phyloP scores from a whole-genome alignment of 306 rosid genomes.

The Arachis stenosperma region DNA sequence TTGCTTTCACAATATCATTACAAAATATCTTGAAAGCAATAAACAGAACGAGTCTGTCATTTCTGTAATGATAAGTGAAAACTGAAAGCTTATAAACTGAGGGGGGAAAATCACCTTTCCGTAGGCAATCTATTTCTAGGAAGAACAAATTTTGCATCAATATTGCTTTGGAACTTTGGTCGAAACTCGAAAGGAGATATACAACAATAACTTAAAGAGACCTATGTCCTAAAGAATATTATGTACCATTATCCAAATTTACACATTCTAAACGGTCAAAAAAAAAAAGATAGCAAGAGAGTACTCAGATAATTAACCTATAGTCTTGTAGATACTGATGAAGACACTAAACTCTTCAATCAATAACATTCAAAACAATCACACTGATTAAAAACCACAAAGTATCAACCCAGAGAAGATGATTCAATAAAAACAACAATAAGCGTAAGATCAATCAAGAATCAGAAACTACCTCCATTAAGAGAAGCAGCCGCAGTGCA shows the following conservation, averaged over 20 bases:
- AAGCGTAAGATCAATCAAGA: slow-evolving; percentile 21
- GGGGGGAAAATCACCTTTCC: too few species aligned
- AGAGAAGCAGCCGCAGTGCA: slow-evolving; percentile 69
- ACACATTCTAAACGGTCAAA: background rate
- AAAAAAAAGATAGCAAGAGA: too few species aligned
- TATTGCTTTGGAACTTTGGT: too few species aligned
- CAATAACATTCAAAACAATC: slow-evolving; percentile 6
- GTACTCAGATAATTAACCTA: background rate
- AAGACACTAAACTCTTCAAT: background rate
- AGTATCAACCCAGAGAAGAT: background rate
- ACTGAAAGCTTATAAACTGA: too few species aligned
- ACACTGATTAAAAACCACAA: background rate
- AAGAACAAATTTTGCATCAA: too few species aligned
- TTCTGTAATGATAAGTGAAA: background rate
- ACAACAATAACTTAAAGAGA: slow-evolving; percentile 17
- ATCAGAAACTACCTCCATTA: slow-evolving; percentile 65
- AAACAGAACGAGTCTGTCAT: background rate
- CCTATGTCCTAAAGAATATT: background rate
- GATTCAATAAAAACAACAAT: background rate
- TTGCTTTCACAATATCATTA: background rate
- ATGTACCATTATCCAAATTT: slow-evolving; percentile 15
- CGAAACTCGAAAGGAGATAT: slow-evolving; percentile 2
- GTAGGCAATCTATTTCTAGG: too few species aligned
- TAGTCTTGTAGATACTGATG: background rate
- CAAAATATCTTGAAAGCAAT: too few species aligned